A percentile compares a stretch with the other conserved stretches of the same genome.
These are phyloP conservation scores for Achaetomium macrosporum DNA, from an alignment of 2,329 filamentous ascomycete genomes.

Conservation along the genomic window DNA sequence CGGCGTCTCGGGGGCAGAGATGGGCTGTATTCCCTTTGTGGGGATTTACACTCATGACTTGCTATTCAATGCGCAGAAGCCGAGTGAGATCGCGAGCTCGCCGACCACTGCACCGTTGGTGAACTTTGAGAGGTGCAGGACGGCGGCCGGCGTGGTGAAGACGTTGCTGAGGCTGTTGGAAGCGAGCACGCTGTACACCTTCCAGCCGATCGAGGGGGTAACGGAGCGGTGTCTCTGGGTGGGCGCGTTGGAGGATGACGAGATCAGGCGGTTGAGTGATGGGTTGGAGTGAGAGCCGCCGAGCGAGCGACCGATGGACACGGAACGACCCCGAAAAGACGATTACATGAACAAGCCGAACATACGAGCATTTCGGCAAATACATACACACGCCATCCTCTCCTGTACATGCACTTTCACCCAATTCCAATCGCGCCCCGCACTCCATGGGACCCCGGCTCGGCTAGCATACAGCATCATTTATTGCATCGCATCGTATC, in stretches of 20 bases:
- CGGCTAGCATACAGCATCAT: too few relatives aligned
- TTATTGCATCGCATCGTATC: too few relatives aligned
- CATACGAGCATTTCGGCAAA: too few relatives aligned
- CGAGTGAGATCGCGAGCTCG: conserved; percentile 65
- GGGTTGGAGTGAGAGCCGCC: conserved; percentile 37
- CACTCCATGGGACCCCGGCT: too few relatives aligned
- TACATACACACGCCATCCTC: too few relatives aligned
- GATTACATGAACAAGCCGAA: too few relatives aligned
- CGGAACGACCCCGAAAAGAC: too few relatives aligned
- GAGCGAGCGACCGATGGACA: too few relatives aligned
- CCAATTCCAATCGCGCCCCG: too few relatives aligned
- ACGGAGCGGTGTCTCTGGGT: conserved; percentile 83
- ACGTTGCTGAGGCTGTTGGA: conserved; percentile 73
- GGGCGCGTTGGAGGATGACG: conserved; percentile 67
- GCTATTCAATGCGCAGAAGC: conserved; percentile 73
- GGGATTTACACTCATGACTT: conserved; percentile 80
- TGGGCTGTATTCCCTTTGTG: conserved; percentile 77
- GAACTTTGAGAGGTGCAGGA: conserved; percentile 78
- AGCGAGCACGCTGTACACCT: conserved; percentile 67
- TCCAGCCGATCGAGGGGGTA: conserved; percentile 69
- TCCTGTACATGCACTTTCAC: too few relatives aligned
- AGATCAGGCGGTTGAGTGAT: conserved; percentile 56
- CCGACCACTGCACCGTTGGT: conserved; percentile 63
- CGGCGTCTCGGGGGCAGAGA: conserved; percentile 46
- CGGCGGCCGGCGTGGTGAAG: conserved; percentile 71